Evolutionary conservation across 176 grass and related monocot species (phyloP), one percentile per base, ranked within the genome.

Genomic region (Phoenix roebelenii): DNA sequence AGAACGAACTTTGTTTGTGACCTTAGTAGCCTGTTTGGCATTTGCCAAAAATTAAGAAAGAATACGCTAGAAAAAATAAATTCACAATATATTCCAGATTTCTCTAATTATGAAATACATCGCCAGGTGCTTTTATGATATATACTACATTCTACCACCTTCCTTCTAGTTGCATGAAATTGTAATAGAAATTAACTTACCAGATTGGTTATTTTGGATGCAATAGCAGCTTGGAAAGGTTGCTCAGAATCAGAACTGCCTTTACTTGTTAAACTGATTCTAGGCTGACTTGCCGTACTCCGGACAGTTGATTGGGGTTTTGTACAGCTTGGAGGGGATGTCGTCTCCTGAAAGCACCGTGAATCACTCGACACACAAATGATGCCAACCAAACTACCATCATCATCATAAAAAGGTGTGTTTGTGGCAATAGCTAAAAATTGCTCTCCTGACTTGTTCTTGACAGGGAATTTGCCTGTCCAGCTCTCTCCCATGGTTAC

Each of bases 1-100:
- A 72, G 85, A 89, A 72, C 88, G 83, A 74, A 98, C 94, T 80
- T 89, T 98, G 74, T 88, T 92, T 89, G 94, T 83, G 53, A 98
- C 88, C 81, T 86, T 93, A 50, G 69, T 89, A 66, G 94, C 94
- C 93, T 98, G 81, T 77, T 81, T 24, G 52, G 50, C 90, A 50
- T 85, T 79, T 91, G 57, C 68, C 81, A 85, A 44, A 68, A 73
- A 85, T 82, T 63, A 89, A 82, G 77, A 82, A 57, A 63, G 63
- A 82, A 76, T 74, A 77, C 15, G 22, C 57, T 71, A 76, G 61
- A 56, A 82, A 25, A 72, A 26, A 70, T 59, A 35, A 17, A 17
- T 26, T 30, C 15, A n/a, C 3, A 26, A 30, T n/a, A 69, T 7
- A 48, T 50, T 3, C 18, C 26, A 57, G 18, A 48, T 4, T 71